phyloP scores from a whole-genome alignment of 2,329 filamentous ascomycete genomes.

The Gyromitra esculenta region DNA sequence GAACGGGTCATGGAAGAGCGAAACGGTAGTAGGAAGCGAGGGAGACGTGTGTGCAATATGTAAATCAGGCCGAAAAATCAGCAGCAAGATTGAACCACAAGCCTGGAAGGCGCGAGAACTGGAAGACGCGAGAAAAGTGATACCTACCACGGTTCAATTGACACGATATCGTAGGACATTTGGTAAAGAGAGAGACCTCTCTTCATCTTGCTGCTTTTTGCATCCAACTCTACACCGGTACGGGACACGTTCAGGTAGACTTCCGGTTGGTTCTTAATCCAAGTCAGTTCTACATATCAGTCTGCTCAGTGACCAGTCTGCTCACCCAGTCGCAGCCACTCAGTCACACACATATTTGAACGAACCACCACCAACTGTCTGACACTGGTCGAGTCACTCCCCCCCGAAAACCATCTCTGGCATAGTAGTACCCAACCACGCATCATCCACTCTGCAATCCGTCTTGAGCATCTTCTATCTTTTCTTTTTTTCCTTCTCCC shows the following conservation, averaged over 20 bases:
- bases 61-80: constrained; percentile 31
- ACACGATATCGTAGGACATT: constrained; percentile 43
- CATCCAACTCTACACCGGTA: constrained; percentile 5
- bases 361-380: constrained; percentile 31
- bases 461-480: constrained; percentile 34
- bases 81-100: constrained; percentile 12
- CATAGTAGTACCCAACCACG: constrained; percentile 42
- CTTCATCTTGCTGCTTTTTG: constrained; percentile 38
- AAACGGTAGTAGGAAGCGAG: constrained; percentile 40
- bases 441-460: constrained; percentile 34
- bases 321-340: constrained; percentile 42
- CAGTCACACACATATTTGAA: constrained; percentile 48
- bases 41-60: constrained; percentile 40
- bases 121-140: constrained; percentile 24
- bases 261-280: constrained; percentile 46
- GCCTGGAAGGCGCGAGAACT: constrained; percentile 19
- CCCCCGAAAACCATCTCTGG: constrained; percentile 18
- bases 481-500: constrained; percentile 51
- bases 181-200: constrained; percentile 28
- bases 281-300: constrained; percentile 35
- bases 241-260: constrained; percentile 48
- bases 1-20: constrained; percentile 34
- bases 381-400: constrained; percentile 46
- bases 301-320: constrained; percentile 41
- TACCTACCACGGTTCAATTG: constrained; percentile 47